Conservation (phyloP, 495 filamentous ascomycete genomes). For the Neurospora terricola region DNA sequence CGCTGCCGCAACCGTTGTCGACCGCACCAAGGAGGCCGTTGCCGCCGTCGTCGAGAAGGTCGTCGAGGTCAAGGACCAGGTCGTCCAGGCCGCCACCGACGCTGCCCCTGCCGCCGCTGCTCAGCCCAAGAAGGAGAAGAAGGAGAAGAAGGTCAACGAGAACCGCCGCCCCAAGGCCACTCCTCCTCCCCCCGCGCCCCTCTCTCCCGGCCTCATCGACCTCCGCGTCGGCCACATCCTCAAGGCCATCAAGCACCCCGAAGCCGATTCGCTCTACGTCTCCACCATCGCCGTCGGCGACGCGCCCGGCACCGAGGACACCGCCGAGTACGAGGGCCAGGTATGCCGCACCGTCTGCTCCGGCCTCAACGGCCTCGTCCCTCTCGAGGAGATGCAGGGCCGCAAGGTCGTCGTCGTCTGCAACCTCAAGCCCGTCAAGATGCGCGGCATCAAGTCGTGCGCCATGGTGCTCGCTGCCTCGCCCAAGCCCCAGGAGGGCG, state of each 20-base stretch:
- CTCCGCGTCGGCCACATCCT: slow-evolving; percentile 95
- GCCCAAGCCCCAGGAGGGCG: slow-evolving; percentile 65
- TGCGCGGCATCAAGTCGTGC: slow-evolving; percentile 90
- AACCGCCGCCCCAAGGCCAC: slow-evolving; percentile 66
- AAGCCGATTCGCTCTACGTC: slow-evolving; percentile 91
- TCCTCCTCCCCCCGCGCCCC: slow-evolving; percentile 54
- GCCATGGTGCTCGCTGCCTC: slow-evolving; percentile 97
- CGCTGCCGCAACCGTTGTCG: slow-evolving; percentile 33
- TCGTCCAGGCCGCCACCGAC: slow-evolving; percentile 7
- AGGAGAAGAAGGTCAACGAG: slow-evolving; percentile 80
- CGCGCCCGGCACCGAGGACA: slow-evolving; percentile 74
- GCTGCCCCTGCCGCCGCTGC: slow-evolving; percentile 30
- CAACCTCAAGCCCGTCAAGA: slow-evolving; percentile 97
- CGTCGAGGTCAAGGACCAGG: slow-evolving; percentile 25
- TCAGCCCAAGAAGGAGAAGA: slow-evolving; percentile 29
- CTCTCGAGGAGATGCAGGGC: slow-evolving; percentile 89
- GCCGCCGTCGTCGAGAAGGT: slow-evolving; percentile 41
- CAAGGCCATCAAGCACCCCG: slow-evolving; percentile 87
- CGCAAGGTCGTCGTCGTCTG: slow-evolving; percentile 91
- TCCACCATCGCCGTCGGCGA: slow-evolving; percentile 96
- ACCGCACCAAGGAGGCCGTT: slow-evolving; percentile 41
- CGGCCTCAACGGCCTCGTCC: slow-evolving; percentile 84
- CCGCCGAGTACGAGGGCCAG: slow-evolving; percentile 74
- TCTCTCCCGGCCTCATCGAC: slow-evolving; percentile 81
- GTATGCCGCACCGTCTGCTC: slow-evolving; percentile 92